Evolutionary conservation across 1,284 basidiomycete genomes (phyloP).

Genomic region (Spongispora temasekensis): DNA sequence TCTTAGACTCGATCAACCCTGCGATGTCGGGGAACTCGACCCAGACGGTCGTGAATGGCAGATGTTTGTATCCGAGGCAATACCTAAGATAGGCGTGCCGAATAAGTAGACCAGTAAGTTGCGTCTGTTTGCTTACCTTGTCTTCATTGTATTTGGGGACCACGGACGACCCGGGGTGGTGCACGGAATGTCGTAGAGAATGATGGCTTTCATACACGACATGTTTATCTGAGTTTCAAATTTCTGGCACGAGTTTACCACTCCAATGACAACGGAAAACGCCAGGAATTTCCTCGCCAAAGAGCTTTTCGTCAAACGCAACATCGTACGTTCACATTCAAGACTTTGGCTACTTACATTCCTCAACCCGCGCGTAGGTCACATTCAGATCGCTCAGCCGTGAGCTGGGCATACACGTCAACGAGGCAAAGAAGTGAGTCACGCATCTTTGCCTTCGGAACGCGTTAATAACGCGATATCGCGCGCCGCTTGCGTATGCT

Average conservation of each 20-base stretch:
- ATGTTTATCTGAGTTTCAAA: too few species aligned
- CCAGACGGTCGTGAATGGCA: conserved; percentile 44
- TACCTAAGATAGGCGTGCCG: too few species aligned
- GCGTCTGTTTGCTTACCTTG: conserved; percentile 15
- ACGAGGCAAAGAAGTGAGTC: conserved; percentile 70
- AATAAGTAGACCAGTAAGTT: too few species aligned
- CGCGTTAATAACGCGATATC: too few species aligned
- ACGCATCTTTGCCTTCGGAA: not conserved
- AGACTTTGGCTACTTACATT: not conserved
- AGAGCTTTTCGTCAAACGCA: conserved; percentile 60
- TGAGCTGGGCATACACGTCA: conserved; percentile 67
- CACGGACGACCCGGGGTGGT: conserved; percentile 16
- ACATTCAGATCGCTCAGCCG: conserved; percentile 74
- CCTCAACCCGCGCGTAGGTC: conserved; percentile 47
- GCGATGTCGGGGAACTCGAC: conserved; percentile 45
- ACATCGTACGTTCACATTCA: conserved; percentile 48
- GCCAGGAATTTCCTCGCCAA: conserved; percentile 62
- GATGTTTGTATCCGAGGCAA: conserved; percentile 42
- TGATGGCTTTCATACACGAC: conserved; percentile 20
- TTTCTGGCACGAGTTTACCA: too few species aligned
- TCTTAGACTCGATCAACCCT: conserved; percentile 32
- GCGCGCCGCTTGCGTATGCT: too few species aligned
- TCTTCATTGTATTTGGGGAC: conserved; percentile 35
- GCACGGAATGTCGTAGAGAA: conserved; percentile 29
- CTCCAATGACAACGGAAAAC: conserved; percentile 48